Percentiles rank a stretch among this genome's conserved stretches.
phyloP scores from a whole-genome alignment of 2,329 filamentous ascomycete genomes.

The Colletotrichum tropicicola region DNA sequence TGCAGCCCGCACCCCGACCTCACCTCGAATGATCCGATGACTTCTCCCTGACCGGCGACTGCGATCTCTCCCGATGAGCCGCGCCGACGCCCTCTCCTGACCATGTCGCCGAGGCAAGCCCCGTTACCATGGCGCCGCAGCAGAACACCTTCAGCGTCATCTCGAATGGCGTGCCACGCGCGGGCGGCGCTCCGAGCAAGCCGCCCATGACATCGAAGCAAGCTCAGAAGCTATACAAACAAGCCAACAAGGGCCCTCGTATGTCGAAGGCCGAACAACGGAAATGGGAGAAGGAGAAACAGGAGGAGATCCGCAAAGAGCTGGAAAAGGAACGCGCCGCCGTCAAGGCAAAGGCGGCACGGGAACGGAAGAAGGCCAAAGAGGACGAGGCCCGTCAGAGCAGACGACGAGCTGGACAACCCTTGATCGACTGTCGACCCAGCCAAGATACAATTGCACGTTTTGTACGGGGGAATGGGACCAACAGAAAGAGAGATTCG shows the following conservation, averaged over 20 bases:
- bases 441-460: constrained; percentile 66
- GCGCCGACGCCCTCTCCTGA: background rate
- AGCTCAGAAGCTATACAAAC: constrained; percentile 48
- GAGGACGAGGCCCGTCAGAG: constrained; percentile 58
- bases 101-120: constrained; percentile 12
- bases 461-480: constrained; percentile 54
- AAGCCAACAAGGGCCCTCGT: constrained; percentile 45
- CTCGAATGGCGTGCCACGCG: constrained; percentile 40
- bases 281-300: constrained; percentile 48
- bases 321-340: constrained; percentile 59
- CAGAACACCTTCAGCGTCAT: constrained; percentile 55
- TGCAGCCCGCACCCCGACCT: background rate
- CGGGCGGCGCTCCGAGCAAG: constrained; percentile 28
- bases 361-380: constrained; percentile 66
- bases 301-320: constrained; percentile 63
- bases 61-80: background rate
- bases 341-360: constrained; percentile 55
- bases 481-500: constrained; percentile 38
- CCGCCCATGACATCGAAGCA: constrained; percentile 54
- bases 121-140: constrained; percentile 45
- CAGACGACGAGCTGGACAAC: constrained; percentile 61
- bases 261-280: constrained; percentile 54
- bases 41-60: background rate
- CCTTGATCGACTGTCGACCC: constrained; percentile 61
- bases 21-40: background rate